Percentiles rank a stretch among this genome's conserved stretches.
phyloP scores from a whole-genome alignment of 148 eudicot species.

The Beta vulgaris region DNA sequence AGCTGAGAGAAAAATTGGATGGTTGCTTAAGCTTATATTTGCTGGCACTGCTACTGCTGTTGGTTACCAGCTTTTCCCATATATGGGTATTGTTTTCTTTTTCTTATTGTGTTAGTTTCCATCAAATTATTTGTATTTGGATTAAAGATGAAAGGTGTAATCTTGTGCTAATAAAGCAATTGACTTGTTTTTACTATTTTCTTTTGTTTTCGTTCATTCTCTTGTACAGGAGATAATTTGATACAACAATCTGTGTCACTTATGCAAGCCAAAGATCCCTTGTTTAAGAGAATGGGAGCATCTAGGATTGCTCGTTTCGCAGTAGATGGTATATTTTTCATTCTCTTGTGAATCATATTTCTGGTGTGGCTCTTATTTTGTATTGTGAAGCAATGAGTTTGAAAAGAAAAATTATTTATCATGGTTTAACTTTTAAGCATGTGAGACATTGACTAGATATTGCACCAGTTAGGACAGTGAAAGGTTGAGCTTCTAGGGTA shows the following conservation, averaged over 20 bases:
- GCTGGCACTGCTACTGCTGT: slow-evolving; percentile 80
- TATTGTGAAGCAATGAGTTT: not conserved
- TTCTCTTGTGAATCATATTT: not conserved
- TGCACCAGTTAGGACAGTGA: too few species aligned
- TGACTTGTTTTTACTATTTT: not conserved
- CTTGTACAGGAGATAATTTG: slow-evolving; percentile 71
- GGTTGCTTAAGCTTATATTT: slow-evolving; percentile 80
- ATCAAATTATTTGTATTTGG: not conserved
- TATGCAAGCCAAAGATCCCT: slow-evolving; percentile 88
- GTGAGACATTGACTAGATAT: too few species aligned
- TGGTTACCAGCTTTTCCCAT: slow-evolving; percentile 80
- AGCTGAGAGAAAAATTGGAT: slow-evolving; percentile 88
- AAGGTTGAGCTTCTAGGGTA: too few species aligned
- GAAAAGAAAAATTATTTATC: not conserved
- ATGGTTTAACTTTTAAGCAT: too few species aligned
- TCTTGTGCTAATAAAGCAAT: not conserved
- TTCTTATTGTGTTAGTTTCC: not conserved
- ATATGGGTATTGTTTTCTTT: slow-evolving; percentile 53
- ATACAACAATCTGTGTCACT: slow-evolving; percentile 86
- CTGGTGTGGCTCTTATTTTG: not conserved
- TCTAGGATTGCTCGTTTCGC: slow-evolving; percentile 91
- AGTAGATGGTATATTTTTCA: slow-evolving; percentile 52
- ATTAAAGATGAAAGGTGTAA: not conserved
- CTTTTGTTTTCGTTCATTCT: slow-evolving; percentile 8
- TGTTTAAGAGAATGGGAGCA: slow-evolving; percentile 96